Evolutionary conservation across 2,329 filamentous ascomycete species (phyloP), one percentile per base, ranked within the genome.

Genomic region (Aspergillus fischeri): DNA sequence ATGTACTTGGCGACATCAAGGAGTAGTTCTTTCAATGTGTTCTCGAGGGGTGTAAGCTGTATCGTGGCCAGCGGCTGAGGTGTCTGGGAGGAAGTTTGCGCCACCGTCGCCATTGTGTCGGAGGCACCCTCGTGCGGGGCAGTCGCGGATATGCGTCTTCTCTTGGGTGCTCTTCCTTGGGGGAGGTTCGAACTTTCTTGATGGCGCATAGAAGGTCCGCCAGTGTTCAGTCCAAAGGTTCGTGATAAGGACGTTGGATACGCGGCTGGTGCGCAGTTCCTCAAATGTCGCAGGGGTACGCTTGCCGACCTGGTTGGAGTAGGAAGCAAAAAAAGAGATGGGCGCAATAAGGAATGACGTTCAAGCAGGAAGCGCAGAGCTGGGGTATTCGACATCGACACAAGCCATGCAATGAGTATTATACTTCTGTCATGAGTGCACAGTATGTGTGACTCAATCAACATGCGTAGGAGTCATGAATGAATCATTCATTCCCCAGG

Each of bases 1-100:
- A 92, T 86, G 67, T 86, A 88, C 10, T 81, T 74, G 25, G 90
- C 90, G n/a, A 92, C 89, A 70, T 95, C 91, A 20, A 97, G 80
- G 21, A 97, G 82, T 11, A 97, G 82, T n/a, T 78, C 75, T 60
- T 88, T 87, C 42, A 97, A 81, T 62, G 86, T 87, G 44, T 81
- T 76, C 74, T 97, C 93, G 55, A 85, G 81, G 4, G 83, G 77
- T 11, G 84, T 92, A 60, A 97, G 84, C 45, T 78, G 70, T 32
- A 88, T 77, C n/a, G 57, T 66, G 14, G 71, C 70, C n/a, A 66
- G 56, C 38, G 61, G 27, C 53, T 60, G 35, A 14, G 45, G 28
- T 17, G 56, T 38, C 48, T 53, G 51, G 45, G 60, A 21, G 21
- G 44, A 25, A 24, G 44, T 47, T 27, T 47, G 44, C 4, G 44